Evolutionary conservation across 768 basidiomycete species (phyloP).

Genomic region (Suillus variegatus): DNA sequence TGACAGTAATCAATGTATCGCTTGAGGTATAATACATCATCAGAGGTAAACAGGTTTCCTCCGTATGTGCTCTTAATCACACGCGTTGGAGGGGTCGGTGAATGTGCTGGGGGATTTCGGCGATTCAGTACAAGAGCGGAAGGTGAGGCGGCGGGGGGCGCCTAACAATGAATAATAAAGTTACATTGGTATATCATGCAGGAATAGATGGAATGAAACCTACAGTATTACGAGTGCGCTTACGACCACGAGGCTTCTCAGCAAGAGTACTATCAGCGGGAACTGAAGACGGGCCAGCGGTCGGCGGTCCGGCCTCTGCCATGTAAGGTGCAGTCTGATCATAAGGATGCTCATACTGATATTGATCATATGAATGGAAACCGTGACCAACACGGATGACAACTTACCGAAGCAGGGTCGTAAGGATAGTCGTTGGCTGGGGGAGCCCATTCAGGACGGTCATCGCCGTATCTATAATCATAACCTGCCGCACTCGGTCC

Average conservation of each 20-base stretch:
- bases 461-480: conserved; percentile 65
- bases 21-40: conserved; percentile 81
- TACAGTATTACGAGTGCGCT: conserved; percentile 64
- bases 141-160: conserved; percentile 65
- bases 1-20: conserved; percentile 91
- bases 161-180: conserved; percentile 33
- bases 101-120: conserved; percentile 67
- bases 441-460: conserved; percentile 49
- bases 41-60: conserved; percentile 83
- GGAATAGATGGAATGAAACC: conserved; percentile 12
- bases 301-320: conserved; percentile 49
- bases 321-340: conserved; percentile 58
- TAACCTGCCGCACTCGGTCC: conserved; percentile 47
- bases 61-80: conserved; percentile 90
- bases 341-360: conserved; percentile 58
- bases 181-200: conserved; percentile 10
- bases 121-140: conserved; percentile 67
- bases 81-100: conserved; percentile 80
- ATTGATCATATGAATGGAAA: conserved; percentile 13
- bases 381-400: not conserved
- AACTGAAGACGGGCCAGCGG: conserved; percentile 42
- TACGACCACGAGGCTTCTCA: conserved; percentile 65
- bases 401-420: conserved; percentile 49
- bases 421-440: conserved; percentile 54
- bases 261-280: conserved; percentile 25